Base-by-base conservation (phyloP, 1,139 yeast species). In the Saccharomyces hybrid region DNA sequence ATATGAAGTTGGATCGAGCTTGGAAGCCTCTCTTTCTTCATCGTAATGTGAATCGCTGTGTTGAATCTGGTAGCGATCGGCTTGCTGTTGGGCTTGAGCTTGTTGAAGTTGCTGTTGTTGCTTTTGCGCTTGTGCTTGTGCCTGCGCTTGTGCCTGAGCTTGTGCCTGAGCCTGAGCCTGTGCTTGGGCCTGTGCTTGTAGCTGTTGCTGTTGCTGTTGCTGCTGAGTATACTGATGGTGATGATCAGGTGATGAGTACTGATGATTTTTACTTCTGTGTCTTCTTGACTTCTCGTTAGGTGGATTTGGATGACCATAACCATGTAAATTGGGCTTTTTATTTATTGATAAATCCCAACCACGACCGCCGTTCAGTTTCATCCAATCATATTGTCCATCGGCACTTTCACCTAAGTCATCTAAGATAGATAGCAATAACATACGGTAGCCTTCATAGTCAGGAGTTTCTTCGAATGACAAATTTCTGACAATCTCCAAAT, bases 291-390 rank as follows among this genome's bases (percentile, higher is more conserved):
- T 73, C 47, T 71, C 74, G 56, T 72, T 72, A 57, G 82, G 81
- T 49, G 83, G 83, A 57, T 76, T 78, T 62, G 84, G 83, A 65
- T 80, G 82, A 52, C 96, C 96, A 67, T 86, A 86, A 11, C 95
- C 95, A 70, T 86, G 93, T 57, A 86, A 71, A 63, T 86, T 86
- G 54, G 93, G 89, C 69, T 85, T 86, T 67, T 85, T 86, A 67
- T 85, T 86, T 59, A 85, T 80, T 4, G 86, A 75, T 29, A 86
- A 81, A 71, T 86, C 95, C 93, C 93, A 86, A 46, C 95, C 95
- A 66, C 81, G 80, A 53, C 95, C 95, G 49, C 84, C 84, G 64
- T 86, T 86, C 61, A 86, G 73, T 62, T 83, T 84, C 91, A 85
- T 85, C 95, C 95, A 86, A 68, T 86, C 95, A 64, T 84, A 86